phyloP scores from a whole-genome alignment of 805 yeast species.

The Metschnikowia vanudenii region DNA sequence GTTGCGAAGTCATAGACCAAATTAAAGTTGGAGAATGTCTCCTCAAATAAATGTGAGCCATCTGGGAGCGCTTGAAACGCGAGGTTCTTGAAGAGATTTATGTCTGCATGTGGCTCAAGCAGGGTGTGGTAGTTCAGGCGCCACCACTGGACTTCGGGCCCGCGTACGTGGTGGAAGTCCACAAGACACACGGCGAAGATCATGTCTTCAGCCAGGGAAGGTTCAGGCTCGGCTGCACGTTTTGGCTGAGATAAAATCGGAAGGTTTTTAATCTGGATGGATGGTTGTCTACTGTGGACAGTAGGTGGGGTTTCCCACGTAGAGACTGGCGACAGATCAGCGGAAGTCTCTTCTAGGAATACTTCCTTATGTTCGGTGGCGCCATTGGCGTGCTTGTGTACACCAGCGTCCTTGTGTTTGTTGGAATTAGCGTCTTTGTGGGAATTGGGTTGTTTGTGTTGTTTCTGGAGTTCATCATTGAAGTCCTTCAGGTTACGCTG shows the following conservation, averaged over 20 bases:
- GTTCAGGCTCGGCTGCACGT: conserved; percentile 29
- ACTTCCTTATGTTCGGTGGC: too few species aligned
- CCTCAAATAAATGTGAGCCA: conserved; percentile 91
- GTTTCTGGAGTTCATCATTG: not conserved
- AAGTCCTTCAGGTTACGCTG: not conserved
- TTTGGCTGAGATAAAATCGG: conserved; percentile 28
- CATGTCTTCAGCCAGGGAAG: conserved; percentile 30
- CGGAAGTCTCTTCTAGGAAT: not conserved
- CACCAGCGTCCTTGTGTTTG: too few species aligned
- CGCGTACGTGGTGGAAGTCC: conserved; percentile 87
- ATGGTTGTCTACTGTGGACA: conserved; percentile 13
- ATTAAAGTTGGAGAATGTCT: conserved; percentile 89
- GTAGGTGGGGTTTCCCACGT: conserved; percentile 4
- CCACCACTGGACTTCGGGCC: conserved; percentile 96
- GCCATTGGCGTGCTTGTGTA: too few species aligned
- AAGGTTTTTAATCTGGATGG: conserved; percentile 38
- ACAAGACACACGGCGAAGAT: conserved; percentile 86
- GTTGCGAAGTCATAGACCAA: conserved; percentile 63
- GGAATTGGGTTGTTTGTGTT: too few species aligned
- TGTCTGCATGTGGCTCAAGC: conserved; percentile 24
- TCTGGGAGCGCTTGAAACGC: conserved; percentile 97
- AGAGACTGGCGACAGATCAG: not conserved
- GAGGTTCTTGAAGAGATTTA: conserved; percentile 71
- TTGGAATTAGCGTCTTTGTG: too few species aligned
- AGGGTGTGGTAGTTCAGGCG: conserved; percentile 44